Percentiles rank a stretch among this genome's conserved stretches.
These are phyloP conservation scores for Dendryphion nanum DNA, from an alignment of 2,329 filamentous ascomycete genomes.

Conservation along the genomic window DNA sequence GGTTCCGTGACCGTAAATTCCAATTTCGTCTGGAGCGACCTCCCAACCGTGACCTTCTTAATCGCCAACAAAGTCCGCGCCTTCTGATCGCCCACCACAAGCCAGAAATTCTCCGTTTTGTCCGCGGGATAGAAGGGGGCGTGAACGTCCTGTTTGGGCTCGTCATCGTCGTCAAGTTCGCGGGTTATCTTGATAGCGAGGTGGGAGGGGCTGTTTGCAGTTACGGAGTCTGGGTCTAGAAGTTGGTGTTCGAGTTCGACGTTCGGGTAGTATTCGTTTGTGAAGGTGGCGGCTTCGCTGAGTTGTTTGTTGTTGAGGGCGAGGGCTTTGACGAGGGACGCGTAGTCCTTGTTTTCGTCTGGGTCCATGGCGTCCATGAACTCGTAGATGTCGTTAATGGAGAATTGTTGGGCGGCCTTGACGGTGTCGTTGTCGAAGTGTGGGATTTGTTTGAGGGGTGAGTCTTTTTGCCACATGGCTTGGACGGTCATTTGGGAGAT, in stretches of 20 bases:
- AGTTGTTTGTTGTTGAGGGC: conserved; percentile 79
- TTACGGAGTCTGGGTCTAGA: conserved; percentile 75
- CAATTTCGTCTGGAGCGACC: conserved; percentile 72
- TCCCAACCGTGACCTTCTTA: conserved; percentile 87
- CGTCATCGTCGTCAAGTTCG: conserved; percentile 71
- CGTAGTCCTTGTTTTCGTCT: conserved; percentile 82
- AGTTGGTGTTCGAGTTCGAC: conserved; percentile 88
- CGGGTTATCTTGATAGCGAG: conserved; percentile 82
- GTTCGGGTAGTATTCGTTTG: conserved; percentile 94
- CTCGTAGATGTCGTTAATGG: conserved; percentile 90
- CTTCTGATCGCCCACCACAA: conserved; percentile 90
- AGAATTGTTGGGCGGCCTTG: conserved; percentile 75
- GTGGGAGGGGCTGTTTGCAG: conserved; percentile 76
- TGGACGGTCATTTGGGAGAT: conserved; percentile 99
- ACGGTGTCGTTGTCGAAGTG: conserved; percentile 85
- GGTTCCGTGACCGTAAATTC: conserved; percentile 83
- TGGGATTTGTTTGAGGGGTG: conserved; percentile 94
- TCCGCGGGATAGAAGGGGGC: conserved; percentile 89
- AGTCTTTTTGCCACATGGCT: conserved; percentile 98
- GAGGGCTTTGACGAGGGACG: conserved; percentile 72
- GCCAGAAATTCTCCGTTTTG: conserved; percentile 99
- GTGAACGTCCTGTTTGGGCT: conserved; percentile 79
- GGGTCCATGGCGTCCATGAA: conserved; percentile 99
- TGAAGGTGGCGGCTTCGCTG: conserved; percentile 87
- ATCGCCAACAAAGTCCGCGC: conserved; percentile 86